These are phyloP conservation scores for Anethum foeniculum DNA, from an alignment of 140 eudicot genomes.

Conservation along the genomic window DNA sequence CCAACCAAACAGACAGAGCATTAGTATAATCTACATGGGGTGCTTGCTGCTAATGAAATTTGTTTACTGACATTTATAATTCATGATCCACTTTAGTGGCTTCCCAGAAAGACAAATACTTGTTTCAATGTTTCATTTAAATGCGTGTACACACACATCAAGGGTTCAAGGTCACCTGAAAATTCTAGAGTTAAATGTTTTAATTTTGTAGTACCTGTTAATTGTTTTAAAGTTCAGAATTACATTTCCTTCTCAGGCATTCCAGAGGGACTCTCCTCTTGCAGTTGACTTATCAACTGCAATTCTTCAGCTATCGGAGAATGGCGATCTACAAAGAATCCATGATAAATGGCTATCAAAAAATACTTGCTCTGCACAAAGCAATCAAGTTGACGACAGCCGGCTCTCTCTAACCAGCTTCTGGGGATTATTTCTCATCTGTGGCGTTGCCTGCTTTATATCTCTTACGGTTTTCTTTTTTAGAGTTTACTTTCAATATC, in stretches of 20 bases:
- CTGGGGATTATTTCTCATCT: slow-evolving; percentile 91
- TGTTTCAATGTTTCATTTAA: neutral
- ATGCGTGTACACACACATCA: neutral
- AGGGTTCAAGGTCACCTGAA: too few relatives aligned
- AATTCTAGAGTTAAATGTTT: neutral
- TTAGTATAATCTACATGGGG: neutral
- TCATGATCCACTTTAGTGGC: neutral
- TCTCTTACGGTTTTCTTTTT: slow-evolving; percentile 46
- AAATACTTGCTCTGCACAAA: slow-evolving; percentile 32
- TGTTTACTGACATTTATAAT: neutral
- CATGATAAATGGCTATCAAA: slow-evolving; percentile 78
- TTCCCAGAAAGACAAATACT: neutral
- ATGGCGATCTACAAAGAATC: slow-evolving; percentile 81
- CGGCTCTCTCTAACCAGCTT: slow-evolving; percentile 78
- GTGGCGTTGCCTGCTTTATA: slow-evolving; percentile 58
- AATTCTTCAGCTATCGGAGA: slow-evolving; percentile 86
- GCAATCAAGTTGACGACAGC: slow-evolving; percentile 29
- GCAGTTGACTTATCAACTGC: slow-evolving; percentile 88
- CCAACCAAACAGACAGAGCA: too few relatives aligned
- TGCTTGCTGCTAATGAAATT: neutral
- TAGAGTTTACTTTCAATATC: slow-evolving; percentile 59
- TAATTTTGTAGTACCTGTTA: neutral
- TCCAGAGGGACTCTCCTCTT: slow-evolving; percentile 95
- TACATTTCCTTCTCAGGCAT: slow-evolving; percentile 41
- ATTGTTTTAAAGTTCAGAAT: neutral